Conservation (phyloP, 192 early-diverging fungal species). For the Kappamyces sp. region DNA sequence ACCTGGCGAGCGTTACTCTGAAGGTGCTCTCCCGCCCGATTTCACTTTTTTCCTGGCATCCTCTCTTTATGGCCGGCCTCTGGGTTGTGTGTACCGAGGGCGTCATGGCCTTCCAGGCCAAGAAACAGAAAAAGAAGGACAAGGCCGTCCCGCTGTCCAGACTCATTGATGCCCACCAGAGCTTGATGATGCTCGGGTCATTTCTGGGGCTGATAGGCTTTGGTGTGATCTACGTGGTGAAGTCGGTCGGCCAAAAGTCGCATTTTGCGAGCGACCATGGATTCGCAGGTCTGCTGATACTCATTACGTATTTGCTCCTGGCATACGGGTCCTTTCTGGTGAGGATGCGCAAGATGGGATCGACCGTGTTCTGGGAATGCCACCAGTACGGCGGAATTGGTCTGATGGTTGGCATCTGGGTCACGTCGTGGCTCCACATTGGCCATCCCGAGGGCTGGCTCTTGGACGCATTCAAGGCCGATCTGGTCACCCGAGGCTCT, state of each 20-base stretch:
- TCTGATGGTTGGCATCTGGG: constrained; percentile 1
- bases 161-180: constrained; percentile 6
- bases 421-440: constrained; percentile 4
- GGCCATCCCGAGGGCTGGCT: constrained; percentile 11
- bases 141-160: background rate
- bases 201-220: background rate
- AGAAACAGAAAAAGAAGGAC: constrained; percentile 1
- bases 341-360: background rate
- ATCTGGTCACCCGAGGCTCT: background rate
- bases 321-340: background rate
- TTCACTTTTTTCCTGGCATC: constrained; percentile 5
- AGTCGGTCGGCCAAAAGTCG: background rate
- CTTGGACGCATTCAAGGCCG: background rate
- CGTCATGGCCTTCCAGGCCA: background rate
- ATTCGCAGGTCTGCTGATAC: constrained; percentile 1
- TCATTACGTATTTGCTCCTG: constrained; percentile 3
- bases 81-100: background rate
- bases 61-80: constrained; percentile 4
- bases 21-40: background rate
- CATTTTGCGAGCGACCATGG: constrained; percentile 12
- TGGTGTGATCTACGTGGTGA: constrained; percentile 7
- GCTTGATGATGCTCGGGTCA: background rate
- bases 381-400: constrained; percentile 1
- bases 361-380: background rate
- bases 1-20: background rate